Evolutionary conservation across 305 asterid genomes (phyloP).

Genomic region (Fraxinus baroniana): DNA sequence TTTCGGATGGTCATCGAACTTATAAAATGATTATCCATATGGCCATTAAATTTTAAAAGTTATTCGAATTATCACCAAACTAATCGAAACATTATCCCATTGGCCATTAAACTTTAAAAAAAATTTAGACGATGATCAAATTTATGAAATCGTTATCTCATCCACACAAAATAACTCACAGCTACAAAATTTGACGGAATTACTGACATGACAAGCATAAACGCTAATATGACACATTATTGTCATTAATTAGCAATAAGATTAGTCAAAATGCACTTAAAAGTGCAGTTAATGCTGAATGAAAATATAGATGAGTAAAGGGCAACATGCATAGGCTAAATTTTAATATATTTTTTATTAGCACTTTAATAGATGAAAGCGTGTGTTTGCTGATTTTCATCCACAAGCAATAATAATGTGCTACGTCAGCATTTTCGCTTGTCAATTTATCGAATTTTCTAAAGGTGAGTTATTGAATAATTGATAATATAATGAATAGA

Average conservation of each 20-base stretch:
- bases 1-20: neutral
- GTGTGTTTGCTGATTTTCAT: neutral
- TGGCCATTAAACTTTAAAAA: neutral
- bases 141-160: neutral
- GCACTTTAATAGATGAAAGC: neutral
- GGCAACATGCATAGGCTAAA: neutral
- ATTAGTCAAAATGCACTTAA: too few relatives aligned
- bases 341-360: too few relatives aligned
- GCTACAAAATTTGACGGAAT: neutral
- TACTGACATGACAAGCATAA: neutral
- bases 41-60: neutral
- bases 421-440: neutral
- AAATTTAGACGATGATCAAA: neutral
- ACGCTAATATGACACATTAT: neutral
- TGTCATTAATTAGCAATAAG: neutral
- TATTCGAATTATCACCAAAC: neutral
- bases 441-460: neutral
- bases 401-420: neutral
- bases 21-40: neutral
- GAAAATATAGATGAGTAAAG: neutral
- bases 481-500: too few relatives aligned
- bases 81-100: neutral
- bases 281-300: neutral
- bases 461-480: neutral
- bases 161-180: neutral